Evolutionary conservation across 2,329 filamentous ascomycete genomes (phyloP).

Genomic region (Penicillium sp.): DNA sequence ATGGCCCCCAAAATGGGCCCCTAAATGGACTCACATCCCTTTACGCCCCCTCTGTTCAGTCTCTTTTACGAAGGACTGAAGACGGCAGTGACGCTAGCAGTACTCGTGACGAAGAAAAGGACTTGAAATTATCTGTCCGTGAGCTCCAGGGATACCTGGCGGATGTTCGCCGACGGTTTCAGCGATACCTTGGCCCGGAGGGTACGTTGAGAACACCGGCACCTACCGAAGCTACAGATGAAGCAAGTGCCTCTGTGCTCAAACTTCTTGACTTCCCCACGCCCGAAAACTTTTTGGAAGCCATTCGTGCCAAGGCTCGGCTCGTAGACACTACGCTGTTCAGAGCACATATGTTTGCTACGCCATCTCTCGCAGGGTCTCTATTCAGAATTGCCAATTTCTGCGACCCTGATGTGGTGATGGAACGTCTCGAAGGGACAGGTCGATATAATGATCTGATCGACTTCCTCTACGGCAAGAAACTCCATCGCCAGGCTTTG

Average conservation of each 20-base stretch:
- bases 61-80: conserved; percentile 38
- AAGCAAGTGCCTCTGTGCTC: conserved; percentile 45
- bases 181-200: conserved; percentile 59
- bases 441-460: conserved; percentile 89
- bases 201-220: conserved; percentile 46
- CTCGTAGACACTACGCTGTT: conserved; percentile 94
- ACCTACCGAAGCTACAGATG: conserved; percentile 36
- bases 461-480: conserved; percentile 97
- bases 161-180: conserved; percentile 69
- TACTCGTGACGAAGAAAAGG: conserved; percentile 43
- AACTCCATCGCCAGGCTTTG: conserved; percentile 81
- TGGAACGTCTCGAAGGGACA: conserved; percentile 84
- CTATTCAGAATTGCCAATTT: conserved; percentile 96
- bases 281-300: conserved; percentile 65
- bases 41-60: conserved; percentile 39
- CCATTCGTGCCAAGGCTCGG: conserved; percentile 72
- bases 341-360: conserved; percentile 89
- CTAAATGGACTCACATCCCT: conserved; percentile 10
- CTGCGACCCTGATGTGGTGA: conserved; percentile 92
- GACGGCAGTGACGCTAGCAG: conserved; percentile 42
- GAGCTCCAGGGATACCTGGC: conserved; percentile 86
- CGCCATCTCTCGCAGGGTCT: conserved; percentile 77
- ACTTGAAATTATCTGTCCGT: conserved; percentile 75
- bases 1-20: conserved; percentile 19
- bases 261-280: conserved; percentile 49